These are phyloP conservation scores for Fusarium gaditjirri DNA, from an alignment of 2,329 filamentous ascomycete genomes.

Conservation along the genomic window DNA sequence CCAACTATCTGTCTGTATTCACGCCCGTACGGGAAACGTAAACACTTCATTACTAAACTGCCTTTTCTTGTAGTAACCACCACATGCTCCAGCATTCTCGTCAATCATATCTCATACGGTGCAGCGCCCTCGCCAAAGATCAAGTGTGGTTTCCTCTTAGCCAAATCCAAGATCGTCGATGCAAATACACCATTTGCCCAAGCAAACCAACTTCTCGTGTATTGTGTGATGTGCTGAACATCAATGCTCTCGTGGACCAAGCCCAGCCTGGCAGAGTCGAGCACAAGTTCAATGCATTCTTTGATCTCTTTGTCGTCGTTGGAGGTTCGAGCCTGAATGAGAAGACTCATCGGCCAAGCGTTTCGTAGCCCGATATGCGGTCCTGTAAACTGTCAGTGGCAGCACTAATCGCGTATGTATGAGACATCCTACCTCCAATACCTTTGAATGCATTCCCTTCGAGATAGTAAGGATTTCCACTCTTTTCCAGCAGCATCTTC, in stretches of 20 bases:
- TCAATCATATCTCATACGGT: slow-evolving; percentile 63
- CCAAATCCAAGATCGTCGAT: slow-evolving; percentile 89
- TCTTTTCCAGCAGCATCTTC: slow-evolving; percentile 75
- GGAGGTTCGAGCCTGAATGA: slow-evolving; percentile 91
- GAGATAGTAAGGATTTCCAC: slow-evolving; percentile 90
- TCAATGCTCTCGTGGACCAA: slow-evolving; percentile 93
- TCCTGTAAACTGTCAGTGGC: slow-evolving; percentile 49
- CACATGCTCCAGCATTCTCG: neutral
- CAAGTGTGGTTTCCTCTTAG: slow-evolving; percentile 86
- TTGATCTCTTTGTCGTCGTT: slow-evolving; percentile 85
- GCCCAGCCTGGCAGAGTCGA: slow-evolving; percentile 79
- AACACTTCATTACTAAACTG: neutral
- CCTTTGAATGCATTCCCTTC: slow-evolving; percentile 81
- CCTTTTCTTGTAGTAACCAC: neutral
- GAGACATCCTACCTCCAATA: slow-evolving; percentile 76
- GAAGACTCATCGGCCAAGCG: slow-evolving; percentile 96
- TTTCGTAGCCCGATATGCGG: slow-evolving; percentile 84
- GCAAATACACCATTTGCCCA: slow-evolving; percentile 99
- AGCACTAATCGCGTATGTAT: neutral
- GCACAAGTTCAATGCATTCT: slow-evolving; percentile 77
- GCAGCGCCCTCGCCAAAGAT: slow-evolving; percentile 76
- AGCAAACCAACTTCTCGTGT: slow-evolving; percentile 94
- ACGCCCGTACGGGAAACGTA: neutral
- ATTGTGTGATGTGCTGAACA: slow-evolving; percentile 72
- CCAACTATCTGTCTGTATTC: no score